Conservation (phyloP, 306 rosid genomes). For the Inga leiocalycina region DNA sequence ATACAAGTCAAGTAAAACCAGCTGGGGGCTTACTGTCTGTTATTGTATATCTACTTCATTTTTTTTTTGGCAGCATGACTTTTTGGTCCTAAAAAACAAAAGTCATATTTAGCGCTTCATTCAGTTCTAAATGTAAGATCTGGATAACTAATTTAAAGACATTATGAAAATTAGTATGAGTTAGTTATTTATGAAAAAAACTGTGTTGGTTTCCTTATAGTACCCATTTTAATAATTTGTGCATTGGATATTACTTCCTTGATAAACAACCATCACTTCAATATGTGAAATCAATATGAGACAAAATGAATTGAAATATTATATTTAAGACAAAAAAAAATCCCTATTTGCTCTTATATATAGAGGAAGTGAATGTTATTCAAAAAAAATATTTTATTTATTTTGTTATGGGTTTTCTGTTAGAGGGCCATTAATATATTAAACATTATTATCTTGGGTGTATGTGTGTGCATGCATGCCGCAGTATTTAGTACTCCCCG, state of each 20-base stretch:
- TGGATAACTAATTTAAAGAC: no score
- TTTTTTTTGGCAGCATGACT: not conserved
- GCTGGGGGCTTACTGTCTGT: slow-evolving; percentile 34
- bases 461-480: no score
- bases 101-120: not conserved
- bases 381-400: not conserved
- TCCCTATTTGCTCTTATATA: no score
- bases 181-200: no score
- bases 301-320: not conserved
- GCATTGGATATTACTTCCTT: not conserved
- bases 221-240: not conserved
- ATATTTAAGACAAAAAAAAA: not conserved
- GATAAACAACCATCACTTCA: not conserved
- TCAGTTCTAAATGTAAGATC: no score
- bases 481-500: no score
- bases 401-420: not conserved
- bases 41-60: slow-evolving; percentile 16
- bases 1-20: not conserved
- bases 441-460: no score
- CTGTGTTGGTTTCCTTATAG: no score
- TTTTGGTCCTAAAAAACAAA: slow-evolving; percentile 25
- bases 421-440: not conserved
- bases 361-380: not conserved
- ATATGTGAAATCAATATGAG: not conserved
- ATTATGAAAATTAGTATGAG: no score